Conservation (phyloP, 495 filamentous ascomycete genomes). For the Margaritispora aquatica region DNA sequence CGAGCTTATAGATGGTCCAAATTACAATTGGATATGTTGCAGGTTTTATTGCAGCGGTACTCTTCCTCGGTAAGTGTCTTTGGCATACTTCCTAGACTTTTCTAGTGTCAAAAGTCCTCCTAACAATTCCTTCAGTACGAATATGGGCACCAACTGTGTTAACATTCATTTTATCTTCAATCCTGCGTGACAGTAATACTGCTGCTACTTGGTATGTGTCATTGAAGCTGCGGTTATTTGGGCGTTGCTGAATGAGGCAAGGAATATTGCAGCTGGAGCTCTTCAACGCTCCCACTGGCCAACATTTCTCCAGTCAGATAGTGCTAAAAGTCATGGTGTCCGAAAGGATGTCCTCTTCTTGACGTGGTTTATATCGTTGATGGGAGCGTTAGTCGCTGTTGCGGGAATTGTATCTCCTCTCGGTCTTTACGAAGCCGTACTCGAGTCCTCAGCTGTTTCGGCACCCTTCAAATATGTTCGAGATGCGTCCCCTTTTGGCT, state of each 20-base stretch:
- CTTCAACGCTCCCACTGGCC: conserved; percentile 11
- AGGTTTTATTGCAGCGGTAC: conserved; percentile 7
- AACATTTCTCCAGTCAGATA: conserved; percentile 8
- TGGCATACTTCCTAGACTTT: neutral
- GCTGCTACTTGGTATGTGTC: conserved; percentile 14
- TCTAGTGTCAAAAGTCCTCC: neutral
- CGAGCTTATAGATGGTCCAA: conserved; percentile 2
- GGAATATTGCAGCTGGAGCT: conserved; percentile 1
- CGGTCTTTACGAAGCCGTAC: conserved; percentile 7
- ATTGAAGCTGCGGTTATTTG: neutral
- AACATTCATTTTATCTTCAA: conserved; percentile 3
- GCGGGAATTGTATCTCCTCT: conserved; percentile 14
- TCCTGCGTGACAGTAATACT: conserved; percentile 9
- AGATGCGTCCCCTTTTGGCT: conserved; percentile 9
- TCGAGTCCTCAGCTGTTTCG: neutral
- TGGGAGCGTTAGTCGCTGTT: neutral
- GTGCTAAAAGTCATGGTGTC: conserved; percentile 1
- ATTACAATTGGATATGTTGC: conserved; percentile 14
- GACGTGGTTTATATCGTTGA: neutral
- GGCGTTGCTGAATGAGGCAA: neutral
- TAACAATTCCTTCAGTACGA: neutral
- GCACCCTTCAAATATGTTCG: conserved; percentile 1
- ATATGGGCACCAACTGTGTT: conserved; percentile 9
- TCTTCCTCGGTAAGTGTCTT: neutral
- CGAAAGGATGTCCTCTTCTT: neutral